phyloP scores from a whole-genome alignment of 73 alveolate species.

The Paramecium primaurelia region DNA sequence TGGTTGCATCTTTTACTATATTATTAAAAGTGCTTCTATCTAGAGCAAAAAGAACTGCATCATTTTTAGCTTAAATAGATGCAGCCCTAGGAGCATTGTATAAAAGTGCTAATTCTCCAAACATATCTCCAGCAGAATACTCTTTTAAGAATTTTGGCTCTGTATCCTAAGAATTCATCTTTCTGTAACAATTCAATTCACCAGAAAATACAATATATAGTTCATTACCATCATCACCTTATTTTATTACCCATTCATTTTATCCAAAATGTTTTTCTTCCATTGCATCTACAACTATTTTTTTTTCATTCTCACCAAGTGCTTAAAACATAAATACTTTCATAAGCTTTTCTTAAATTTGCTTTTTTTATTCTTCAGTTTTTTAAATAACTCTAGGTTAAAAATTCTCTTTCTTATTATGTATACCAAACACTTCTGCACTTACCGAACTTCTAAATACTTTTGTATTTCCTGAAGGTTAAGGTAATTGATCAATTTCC shows the following conservation, averaged over 20 bases:
- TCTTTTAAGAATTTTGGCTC: conserved; percentile 63
- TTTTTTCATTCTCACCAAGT: conserved; percentile 61
- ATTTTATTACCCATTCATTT: conserved; percentile 76
- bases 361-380: conserved; percentile 73
- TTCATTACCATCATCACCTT: conserved; percentile 96
- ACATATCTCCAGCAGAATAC: conserved; percentile 72
- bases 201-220: conserved; percentile 88
- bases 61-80: conserved; percentile 68
- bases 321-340: conserved; percentile 70
- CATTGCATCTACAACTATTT: conserved; percentile 77
- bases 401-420: conserved; percentile 82
- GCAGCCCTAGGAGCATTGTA: conserved; percentile 85
- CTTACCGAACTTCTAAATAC: conserved; percentile 77
- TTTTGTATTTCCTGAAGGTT: background rate
- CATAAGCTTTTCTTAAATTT: conserved; percentile 63
- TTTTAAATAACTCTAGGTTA: conserved; percentile 84
- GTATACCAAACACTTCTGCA: conserved; percentile 96
- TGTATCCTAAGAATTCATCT: conserved; percentile 47
- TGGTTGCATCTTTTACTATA: conserved; percentile 81
- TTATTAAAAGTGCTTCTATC: conserved; percentile 79
- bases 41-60: conserved; percentile 69
- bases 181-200: conserved; percentile 70
- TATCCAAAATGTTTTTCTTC: conserved; percentile 52
- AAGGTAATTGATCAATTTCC: conserved; percentile 1
- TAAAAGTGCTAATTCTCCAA: conserved; percentile 84